Percentiles rank a stretch among this genome's conserved stretches.
Evolutionary conservation across 2,329 filamentous ascomycete species (phyloP).

Genomic region (Diatrype stigma): DNA sequence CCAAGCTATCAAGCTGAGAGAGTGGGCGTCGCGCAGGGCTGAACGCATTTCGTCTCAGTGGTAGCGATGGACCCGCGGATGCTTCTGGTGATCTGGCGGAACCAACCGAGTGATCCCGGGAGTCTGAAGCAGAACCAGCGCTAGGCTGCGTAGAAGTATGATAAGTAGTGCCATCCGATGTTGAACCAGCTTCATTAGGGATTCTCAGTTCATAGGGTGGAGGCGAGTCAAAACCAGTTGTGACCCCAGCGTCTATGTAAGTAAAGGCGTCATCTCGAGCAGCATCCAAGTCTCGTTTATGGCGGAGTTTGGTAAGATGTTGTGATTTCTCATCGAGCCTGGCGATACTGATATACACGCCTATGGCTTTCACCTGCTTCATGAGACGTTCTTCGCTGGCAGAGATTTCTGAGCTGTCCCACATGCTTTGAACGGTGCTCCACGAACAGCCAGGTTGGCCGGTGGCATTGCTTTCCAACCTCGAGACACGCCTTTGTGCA

Average conservation of each 20-base stretch:
- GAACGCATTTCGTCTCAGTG: background rate
- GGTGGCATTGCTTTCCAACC: background rate
- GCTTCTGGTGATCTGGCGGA: background rate
- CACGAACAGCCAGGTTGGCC: constrained; percentile 1
- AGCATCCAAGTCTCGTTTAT: background rate
- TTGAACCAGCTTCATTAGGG: background rate
- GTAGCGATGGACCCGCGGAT: background rate
- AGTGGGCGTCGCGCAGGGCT: background rate
- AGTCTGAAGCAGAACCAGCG: background rate
- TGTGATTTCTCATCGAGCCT: background rate
- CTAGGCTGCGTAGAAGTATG: background rate
- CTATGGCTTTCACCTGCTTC: constrained; percentile 4
- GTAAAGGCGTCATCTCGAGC: constrained; percentile 4
- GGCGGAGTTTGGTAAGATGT: background rate
- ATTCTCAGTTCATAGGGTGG: background rate
- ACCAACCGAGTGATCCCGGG: background rate
- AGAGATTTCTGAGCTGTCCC: constrained; percentile 1
- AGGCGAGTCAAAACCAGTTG: background rate
- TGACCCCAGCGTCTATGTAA: background rate
- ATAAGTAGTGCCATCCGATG: background rate
- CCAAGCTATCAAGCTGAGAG: background rate
- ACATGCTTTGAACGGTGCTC: constrained; percentile 1
- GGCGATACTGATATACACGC: constrained; percentile 3
- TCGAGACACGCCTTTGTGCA: constrained; percentile 1
- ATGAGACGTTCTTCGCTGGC: constrained; percentile 1